phyloP scores from a whole-genome alignment of 164 flowering plant species.

The Kingdonia uniflora region DNA sequence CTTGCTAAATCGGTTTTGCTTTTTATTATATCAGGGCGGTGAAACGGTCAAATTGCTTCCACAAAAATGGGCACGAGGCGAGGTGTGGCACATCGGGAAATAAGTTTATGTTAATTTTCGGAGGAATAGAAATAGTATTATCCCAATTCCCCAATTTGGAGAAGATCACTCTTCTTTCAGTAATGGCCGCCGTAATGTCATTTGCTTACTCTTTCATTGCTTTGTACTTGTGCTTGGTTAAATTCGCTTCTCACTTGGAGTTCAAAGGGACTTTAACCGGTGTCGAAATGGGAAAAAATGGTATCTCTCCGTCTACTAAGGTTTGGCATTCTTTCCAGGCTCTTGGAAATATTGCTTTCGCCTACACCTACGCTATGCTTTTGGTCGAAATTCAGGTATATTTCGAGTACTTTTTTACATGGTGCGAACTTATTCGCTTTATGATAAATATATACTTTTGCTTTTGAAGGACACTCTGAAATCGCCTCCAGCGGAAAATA shows the following conservation, averaged over 20 bases:
- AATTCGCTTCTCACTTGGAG: conserved; percentile 13
- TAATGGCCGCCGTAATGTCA: conserved; percentile 27
- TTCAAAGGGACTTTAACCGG: conserved; percentile 21
- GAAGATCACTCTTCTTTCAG: conserved; percentile 26
- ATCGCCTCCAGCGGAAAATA: conserved; percentile 31
- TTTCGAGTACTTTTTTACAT: neutral
- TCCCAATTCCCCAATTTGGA: conserved; percentile 36
- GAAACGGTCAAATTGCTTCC: conserved; percentile 27
- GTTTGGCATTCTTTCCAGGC: conserved; percentile 29
- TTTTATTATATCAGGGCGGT: conserved; percentile 13
- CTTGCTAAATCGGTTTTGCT: too few species aligned
- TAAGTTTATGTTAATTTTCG: conserved; percentile 20
- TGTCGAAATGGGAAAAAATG: conserved; percentile 7
- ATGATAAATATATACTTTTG: too few species aligned
- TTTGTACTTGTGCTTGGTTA: conserved; percentile 14
- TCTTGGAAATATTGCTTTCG: conserved; percentile 38
- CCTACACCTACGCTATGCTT: conserved; percentile 27
- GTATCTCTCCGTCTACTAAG: conserved; percentile 15
- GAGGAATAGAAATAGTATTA: conserved; percentile 23
- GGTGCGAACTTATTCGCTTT: neutral
- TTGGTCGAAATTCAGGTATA: conserved; percentile 37
- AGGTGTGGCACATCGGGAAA: conserved; percentile 14
- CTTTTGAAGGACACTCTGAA: conserved; percentile 26
- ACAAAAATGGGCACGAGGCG: conserved; percentile 17
- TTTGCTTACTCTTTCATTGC: conserved; percentile 23